phyloP scores from a whole-genome alignment of 2,329 filamentous ascomycete genomes.

The Trichoderma gracile region DNA sequence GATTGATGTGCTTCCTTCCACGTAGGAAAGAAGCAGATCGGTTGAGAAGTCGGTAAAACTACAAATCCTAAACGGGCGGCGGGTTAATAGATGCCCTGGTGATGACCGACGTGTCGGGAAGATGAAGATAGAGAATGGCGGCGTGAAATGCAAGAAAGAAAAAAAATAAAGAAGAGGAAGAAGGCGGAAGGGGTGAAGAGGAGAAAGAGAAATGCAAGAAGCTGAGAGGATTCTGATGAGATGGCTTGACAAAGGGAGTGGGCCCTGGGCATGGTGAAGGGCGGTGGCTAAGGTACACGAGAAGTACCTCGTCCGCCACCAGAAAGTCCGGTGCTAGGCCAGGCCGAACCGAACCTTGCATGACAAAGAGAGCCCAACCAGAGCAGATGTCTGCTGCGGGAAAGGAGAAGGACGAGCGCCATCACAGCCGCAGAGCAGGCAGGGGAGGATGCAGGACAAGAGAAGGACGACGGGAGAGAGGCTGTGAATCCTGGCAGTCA shows the following conservation, averaged over 20 bases:
- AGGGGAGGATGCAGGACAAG: not conserved
- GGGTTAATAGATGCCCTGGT: not conserved
- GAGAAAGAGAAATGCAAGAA: not conserved
- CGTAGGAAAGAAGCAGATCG: conserved; percentile 29
- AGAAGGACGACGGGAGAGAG: not conserved
- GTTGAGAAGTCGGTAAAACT: conserved; percentile 4
- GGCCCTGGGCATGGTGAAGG: conserved; percentile 22
- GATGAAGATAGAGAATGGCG: not conserved
- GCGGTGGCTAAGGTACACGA: conserved; percentile 13
- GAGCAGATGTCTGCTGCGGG: conserved; percentile 9
- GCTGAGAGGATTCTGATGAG: conserved; percentile 8
- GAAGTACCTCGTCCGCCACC: conserved; percentile 3
- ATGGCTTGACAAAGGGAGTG: conserved; percentile 25
- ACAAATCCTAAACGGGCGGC: not conserved
- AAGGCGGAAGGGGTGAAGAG: not conserved
- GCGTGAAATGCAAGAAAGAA: not conserved
- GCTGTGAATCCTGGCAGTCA: not conserved
- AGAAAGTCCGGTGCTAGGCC: conserved; percentile 24
- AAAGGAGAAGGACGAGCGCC: not conserved
- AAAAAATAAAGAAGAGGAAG: not conserved
- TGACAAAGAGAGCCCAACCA: conserved; percentile 18
- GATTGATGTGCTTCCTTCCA: conserved; percentile 31
- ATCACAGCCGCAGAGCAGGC: not conserved
- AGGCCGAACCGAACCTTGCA: conserved; percentile 10
- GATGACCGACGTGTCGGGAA: not conserved